phyloP scores from a whole-genome alignment of 2,329 filamentous ascomycete genomes.

The Botrytis fragariae region DNA sequence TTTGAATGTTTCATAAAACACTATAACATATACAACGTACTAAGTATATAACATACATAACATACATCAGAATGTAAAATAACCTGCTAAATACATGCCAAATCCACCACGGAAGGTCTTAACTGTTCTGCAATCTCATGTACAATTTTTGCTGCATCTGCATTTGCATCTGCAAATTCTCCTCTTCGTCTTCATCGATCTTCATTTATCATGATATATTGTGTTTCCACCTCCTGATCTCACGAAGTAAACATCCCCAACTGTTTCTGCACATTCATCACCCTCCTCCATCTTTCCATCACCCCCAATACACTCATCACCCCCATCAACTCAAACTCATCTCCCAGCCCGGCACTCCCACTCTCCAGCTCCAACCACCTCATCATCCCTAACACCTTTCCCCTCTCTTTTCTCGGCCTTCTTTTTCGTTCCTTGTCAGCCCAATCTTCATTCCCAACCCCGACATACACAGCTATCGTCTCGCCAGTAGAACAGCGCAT shows the following conservation, averaged over 20 bases:
- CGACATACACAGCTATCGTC: constrained; percentile 34
- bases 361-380: constrained; percentile 17
- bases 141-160: constrained; percentile 1
- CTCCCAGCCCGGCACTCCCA: constrained; percentile 26
- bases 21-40: not conserved
- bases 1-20: not conserved
- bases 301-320: constrained; percentile 31
- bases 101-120: not conserved
- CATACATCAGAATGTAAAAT: constrained; percentile 10
- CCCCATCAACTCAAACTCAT: constrained; percentile 33
- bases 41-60: not conserved
- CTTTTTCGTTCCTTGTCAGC: constrained; percentile 27
- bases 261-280: constrained; percentile 22
- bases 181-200: not conserved
- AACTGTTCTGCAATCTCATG: not conserved
- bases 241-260: constrained; percentile 20
- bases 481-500: constrained; percentile 30
- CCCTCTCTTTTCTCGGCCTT: constrained; percentile 23
- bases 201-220: not conserved
- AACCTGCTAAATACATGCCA: constrained; percentile 4
- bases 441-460: constrained; percentile 23
- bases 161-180: not conserved
- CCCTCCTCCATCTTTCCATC: constrained; percentile 31
- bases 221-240: not conserved
- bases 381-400: constrained; percentile 12